Evolutionary conservation across 2,329 filamentous ascomycete genomes (phyloP).

Genomic region (Neofusicoccum sp.): DNA sequence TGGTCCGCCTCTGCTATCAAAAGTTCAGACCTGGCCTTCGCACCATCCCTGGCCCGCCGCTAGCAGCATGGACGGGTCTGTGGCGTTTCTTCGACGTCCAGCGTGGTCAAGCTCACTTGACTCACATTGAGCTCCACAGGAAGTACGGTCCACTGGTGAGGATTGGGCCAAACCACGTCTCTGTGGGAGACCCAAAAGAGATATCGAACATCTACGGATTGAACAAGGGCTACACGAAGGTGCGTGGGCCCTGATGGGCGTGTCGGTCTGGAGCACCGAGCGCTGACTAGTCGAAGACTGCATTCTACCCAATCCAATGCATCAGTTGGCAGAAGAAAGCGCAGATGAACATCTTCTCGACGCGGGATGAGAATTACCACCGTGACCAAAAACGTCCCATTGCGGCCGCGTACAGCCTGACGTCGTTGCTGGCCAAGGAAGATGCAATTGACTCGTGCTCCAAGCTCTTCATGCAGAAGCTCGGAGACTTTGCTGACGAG

Average conservation of each 20-base stretch:
- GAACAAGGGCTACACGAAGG: constrained; percentile 41
- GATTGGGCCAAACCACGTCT: constrained; percentile 77
- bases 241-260: background rate
- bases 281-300: constrained; percentile 19
- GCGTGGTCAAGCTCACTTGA: constrained; percentile 51
- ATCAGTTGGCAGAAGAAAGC: constrained; percentile 25
- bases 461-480: constrained; percentile 24
- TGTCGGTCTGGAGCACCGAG: background rate
- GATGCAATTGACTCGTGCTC: constrained; percentile 27
- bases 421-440: constrained; percentile 37
- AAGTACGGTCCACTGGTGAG: constrained; percentile 71
- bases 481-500: constrained; percentile 23
- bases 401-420: constrained; percentile 42
- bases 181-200: constrained; percentile 69
- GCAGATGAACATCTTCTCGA: constrained; percentile 35
- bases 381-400: constrained; percentile 40
- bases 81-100: constrained; percentile 67
- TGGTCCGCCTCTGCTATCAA: background rate
- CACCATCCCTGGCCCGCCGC: constrained; percentile 58
- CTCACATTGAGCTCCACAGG: constrained; percentile 66
- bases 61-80: constrained; percentile 65
- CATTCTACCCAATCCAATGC: constrained; percentile 30
- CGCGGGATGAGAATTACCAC: constrained; percentile 42
- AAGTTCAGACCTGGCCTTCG: constrained; percentile 5
- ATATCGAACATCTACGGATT: constrained; percentile 69